A percentile compares a stretch with the other conserved stretches of the same genome.
Evolutionary conservation across 768 basidiomycete genomes (phyloP).

Genomic region (Mycena polygramma): DNA sequence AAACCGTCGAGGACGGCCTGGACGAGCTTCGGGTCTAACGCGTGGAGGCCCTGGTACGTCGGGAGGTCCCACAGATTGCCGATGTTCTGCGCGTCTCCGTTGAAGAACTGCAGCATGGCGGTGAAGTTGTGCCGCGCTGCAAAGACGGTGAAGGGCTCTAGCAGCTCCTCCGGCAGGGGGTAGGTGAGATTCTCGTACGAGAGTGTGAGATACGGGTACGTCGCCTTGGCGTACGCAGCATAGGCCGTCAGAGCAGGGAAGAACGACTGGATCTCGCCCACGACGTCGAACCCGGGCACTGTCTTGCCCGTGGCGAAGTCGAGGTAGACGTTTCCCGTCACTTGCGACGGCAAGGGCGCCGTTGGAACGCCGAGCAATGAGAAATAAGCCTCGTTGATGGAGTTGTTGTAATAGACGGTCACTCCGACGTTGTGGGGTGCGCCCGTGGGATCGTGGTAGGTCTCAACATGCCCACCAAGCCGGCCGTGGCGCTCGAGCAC

Average conservation of each 20-base stretch:
- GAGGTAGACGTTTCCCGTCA: neutral
- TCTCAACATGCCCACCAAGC: conserved; percentile 19
- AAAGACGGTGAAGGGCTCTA: conserved; percentile 24
- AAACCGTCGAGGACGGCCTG: neutral
- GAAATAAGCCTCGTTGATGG: conserved; percentile 20
- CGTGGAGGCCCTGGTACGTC: conserved; percentile 21
- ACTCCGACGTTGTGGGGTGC: conserved; percentile 13
- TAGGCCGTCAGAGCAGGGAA: conserved; percentile 2
- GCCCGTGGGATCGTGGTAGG: conserved; percentile 13
- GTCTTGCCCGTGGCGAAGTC: conserved; percentile 19
- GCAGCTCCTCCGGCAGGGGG: conserved; percentile 14
- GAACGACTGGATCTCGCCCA: conserved; percentile 3
- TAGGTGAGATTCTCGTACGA: conserved; percentile 24
- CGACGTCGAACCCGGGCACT: conserved; percentile 1
- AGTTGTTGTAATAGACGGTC: conserved; percentile 19
- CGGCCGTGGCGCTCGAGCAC: conserved; percentile 20
- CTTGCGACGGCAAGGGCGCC: neutral
- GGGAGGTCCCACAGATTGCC: conserved; percentile 21
- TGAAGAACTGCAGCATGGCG: conserved; percentile 15
- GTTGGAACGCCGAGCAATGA: conserved; percentile 21
- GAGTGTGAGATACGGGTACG: conserved; percentile 23
- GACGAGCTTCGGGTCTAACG: conserved; percentile 13
- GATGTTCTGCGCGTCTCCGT: conserved; percentile 14
- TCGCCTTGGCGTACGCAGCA: conserved; percentile 7
- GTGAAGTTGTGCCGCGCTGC: conserved; percentile 23